A percentile compares a stretch with the other conserved stretches of the same genome.
Conservation (phyloP, 192 early-diverging fungal species). For the Entomortierella beljakovae region DNA sequence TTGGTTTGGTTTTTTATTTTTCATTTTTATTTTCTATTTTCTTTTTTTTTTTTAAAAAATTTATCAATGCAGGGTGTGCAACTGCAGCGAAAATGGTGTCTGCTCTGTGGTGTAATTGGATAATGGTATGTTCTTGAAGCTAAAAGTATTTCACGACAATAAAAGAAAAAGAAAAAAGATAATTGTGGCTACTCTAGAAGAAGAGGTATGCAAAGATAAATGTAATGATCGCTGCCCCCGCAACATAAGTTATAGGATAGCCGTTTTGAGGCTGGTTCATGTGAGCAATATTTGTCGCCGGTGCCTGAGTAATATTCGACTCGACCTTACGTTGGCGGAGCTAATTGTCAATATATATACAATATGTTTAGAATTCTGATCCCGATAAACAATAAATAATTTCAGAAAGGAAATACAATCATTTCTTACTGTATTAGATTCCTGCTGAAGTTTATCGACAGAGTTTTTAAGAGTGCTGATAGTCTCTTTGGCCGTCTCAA, state of each 20-base stretch:
- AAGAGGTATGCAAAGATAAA: slow-evolving; percentile 45
- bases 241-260: slow-evolving; percentile 37
- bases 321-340: slow-evolving; percentile 45
- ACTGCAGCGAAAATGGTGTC: too few relatives aligned
- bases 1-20: too few relatives aligned
- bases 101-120: too few relatives aligned
- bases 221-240: slow-evolving; percentile 30
- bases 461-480: slow-evolving; percentile 29
- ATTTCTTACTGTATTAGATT: slow-evolving; percentile 43
- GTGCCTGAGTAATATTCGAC: slow-evolving; percentile 22
- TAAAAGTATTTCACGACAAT: not conserved
- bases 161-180: not conserved
- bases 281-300: slow-evolving; percentile 20
- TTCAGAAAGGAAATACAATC: not conserved
- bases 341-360: slow-evolving; percentile 7
- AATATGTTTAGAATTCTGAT: not conserved
- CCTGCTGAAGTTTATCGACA: slow-evolving; percentile 25
- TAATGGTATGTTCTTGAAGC: too few relatives aligned
- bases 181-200: slow-evolving; percentile 14
- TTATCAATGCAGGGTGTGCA: too few relatives aligned
- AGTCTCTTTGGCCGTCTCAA: slow-evolving; percentile 19
- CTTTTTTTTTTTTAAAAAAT: too few relatives aligned
- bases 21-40: too few relatives aligned
- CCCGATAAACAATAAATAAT: not conserved
- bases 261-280: slow-evolving; percentile 23